Evolutionary conservation across 2,329 filamentous ascomycete genomes (phyloP), one percentile per base, ranked within the genome.

Genomic region (Alternaria hordeiaustralica): DNA sequence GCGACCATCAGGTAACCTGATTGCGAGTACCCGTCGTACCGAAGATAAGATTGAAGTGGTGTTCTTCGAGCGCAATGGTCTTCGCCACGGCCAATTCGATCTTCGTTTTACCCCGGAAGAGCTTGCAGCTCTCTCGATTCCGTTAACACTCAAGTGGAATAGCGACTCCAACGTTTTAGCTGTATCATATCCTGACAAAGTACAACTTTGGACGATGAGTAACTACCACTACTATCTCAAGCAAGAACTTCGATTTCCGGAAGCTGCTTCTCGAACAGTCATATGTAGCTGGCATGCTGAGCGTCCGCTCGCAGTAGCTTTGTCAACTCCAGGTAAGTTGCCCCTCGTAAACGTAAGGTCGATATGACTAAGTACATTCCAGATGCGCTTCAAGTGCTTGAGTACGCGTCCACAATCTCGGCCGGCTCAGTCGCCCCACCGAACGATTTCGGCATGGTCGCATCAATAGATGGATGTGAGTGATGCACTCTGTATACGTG

Each of bases 221-320:
- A 99, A 99, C 78, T 99, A 99, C 71, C 93, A 98, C 77, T 99
- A 96, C 88, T 98, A 98, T 78, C 85, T 99, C 15, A 99, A 99
- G 82, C 94, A 97, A 78, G 94, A 97, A 76, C 85, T 97, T 7
- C 54, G 57, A 3, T 75, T 77, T 26, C 75, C 75, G 5, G 72
- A 75, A 28, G 41, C 55, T 55, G 58, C 61, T 18, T 25, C 60
- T 7, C 59, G 43, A 15, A 71, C 61, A 20, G 70, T 68, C 28
- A 60, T 61, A 50, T 76, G 64, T 60, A 75, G 65, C 26, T 99
- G 96, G 96, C 93, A 99, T 78, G 88, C 93, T 1, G 96, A 98
- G 76, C 94, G 92, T 77, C 83, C 94, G 4, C 82, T 97, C 33
- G 87, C 88, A 13, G 84, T 96, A 53, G 85, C 88, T 18, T 81